Evolutionary conservation across 2,329 filamentous ascomycete genomes (phyloP), one percentile per base, ranked within the genome.

Genomic region (Xylaria sp.): DNA sequence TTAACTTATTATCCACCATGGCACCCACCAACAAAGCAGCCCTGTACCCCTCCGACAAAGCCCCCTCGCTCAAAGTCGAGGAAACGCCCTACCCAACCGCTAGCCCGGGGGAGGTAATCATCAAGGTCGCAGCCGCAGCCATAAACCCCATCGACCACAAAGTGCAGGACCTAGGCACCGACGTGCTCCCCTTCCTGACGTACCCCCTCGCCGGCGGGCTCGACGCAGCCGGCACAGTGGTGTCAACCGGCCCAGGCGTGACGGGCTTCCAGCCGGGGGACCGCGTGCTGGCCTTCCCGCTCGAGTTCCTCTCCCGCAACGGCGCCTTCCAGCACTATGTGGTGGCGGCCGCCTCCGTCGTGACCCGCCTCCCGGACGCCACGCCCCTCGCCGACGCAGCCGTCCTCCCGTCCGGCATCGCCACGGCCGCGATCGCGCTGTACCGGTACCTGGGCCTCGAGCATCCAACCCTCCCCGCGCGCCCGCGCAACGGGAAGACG

Each of bases 101-200:
- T 12, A 57, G 60, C 0, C 19, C 66, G 0, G 68, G 69, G 32
- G 74, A 78, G 36, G 55, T 81, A 9, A 47, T 81, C 24, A 70
- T 82, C 9, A 73, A 72, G 7, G 75, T 75, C 32, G 61, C 62
- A 14, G 75, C 76, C 7, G 61, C 76, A 4, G 78, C 77, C 4
- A 71, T 80, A 42, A 80, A 80, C 77, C 65, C 75, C 71, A 45
- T 80, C 12, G 79, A 81, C 64, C 73, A 71, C 47, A 68, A 69
- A 17, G 70, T 75, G 39, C 74, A 82, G 59, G 72, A 65, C 7
- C 17, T 69, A 1, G 76, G 73, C 39, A 51, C 69, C 5, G 36
- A 47, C 9, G 7, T 75, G 4, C 69, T 75, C 19, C 50, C 67
- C 24, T 72, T 59, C 58, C 65, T 77, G 8, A 56, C 70, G 14